Conservation (phyloP, 192 early-diverging fungal genomes). For the Allomyces arbusculus region DNA sequence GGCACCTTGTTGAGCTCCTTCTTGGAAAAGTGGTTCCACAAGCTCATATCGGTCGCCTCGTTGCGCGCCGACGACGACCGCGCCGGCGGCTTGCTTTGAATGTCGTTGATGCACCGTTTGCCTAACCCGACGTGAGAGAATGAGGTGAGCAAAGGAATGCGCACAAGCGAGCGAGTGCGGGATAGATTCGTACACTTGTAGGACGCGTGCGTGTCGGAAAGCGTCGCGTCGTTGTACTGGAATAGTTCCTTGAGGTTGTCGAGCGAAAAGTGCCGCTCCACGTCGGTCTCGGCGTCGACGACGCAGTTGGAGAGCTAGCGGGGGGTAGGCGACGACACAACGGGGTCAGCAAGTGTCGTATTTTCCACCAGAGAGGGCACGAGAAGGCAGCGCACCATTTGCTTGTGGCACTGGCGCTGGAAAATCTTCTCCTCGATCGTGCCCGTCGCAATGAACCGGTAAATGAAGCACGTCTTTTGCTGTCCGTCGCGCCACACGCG, state of each 20-base stretch:
- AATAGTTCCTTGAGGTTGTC: slow-evolving; percentile 81
- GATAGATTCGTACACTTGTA: neutral
- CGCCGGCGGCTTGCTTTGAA: neutral
- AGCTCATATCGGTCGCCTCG: neutral
- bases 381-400: slow-evolving; percentile 5
- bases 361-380: too few relatives aligned
- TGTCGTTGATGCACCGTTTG: neutral
- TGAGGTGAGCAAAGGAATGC: too few relatives aligned
- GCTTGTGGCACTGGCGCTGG: slow-evolving; percentile 71
- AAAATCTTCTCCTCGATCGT: slow-evolving; percentile 99
- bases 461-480: slow-evolving; percentile 75
- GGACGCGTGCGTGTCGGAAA: slow-evolving; percentile 2
- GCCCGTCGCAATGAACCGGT: slow-evolving; percentile 91
- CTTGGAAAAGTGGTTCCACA: neutral
- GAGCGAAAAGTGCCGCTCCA: slow-evolving; percentile 82
- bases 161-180: too few relatives aligned
- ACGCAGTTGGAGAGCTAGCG: slow-evolving; percentile 69
- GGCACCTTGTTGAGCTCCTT: neutral
- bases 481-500: slow-evolving; percentile 68
- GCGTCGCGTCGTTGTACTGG: slow-evolving; percentile 41
- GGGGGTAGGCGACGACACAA: slow-evolving; percentile 27
- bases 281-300: slow-evolving; percentile 81
- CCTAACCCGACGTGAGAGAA: neutral
- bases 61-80: neutral
- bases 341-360: neutral